Evolutionary conservation across 306 rosid genomes (phyloP), one percentile per base, ranked within the genome.

Genomic region (Cucurbita ficifolia): DNA sequence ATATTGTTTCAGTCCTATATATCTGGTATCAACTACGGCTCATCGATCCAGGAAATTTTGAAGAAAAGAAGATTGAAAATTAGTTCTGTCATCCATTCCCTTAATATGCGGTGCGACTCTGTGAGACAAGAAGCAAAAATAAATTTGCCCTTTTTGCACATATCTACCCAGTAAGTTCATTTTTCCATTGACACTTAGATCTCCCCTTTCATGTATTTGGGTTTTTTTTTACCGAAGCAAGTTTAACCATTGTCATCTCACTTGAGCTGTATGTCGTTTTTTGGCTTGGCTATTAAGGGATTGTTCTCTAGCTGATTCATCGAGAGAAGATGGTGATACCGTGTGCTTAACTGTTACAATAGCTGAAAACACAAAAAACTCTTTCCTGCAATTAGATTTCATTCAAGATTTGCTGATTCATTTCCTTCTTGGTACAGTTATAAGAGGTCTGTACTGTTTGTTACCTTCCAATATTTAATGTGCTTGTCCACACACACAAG

Each of bases 381-480:
- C 85, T 42, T 68, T 68, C 24, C 46, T 83, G 76, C 85, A 74
- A 64, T 83, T 95, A 79, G 91, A 85, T 68, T 58, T 38, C 48
- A 83, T 87, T 80, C 88, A 73, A 49, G 88, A 83, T 65, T 48
- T 43, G n/a, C 50, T 95, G 85, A 80, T 89, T 79, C 97, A 96
- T 49, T 75, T 77, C 80, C 83, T 95, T 81, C 89, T 91, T 13
- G 82, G 79, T 65, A 81, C 87, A n/a, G 82, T 86, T 60, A 77
- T 91, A 65, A 84, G 88, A 88, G 99, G 99, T 94, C 62, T 53
- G 92, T 74, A 53, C 60, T 76, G 60, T 69, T 14, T 9, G 43
- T 40, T 39, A 55, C 67, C 80, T 29, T 14, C 38, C 45, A 69
- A 69, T 24, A 7, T 29, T 48, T 69, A 24, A 46, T 7, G 22